phyloP scores from a whole-genome alignment of 768 basidiomycete species.

The Daedalea quercina region DNA sequence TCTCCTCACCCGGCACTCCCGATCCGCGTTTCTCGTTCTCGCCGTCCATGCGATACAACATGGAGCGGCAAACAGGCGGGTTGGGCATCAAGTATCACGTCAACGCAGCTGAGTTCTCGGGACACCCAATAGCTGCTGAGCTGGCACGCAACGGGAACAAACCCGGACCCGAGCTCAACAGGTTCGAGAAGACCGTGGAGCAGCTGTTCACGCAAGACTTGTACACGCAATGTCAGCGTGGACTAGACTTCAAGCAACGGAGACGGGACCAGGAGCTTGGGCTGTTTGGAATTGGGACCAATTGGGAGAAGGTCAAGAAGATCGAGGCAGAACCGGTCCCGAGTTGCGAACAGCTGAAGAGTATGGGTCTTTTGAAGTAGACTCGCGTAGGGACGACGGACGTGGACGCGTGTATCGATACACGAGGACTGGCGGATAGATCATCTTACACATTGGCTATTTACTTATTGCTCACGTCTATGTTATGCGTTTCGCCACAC shows the following conservation, averaged over 20 bases:
- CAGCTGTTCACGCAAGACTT: conserved; percentile 64
- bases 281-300: conserved; percentile 85
- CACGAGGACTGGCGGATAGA: conserved; percentile 2
- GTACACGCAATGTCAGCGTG: conserved; percentile 65
- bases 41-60: conserved; percentile 50
- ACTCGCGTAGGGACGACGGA: background rate
- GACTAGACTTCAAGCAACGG: conserved; percentile 60
- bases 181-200: conserved; percentile 79
- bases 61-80: conserved; percentile 63
- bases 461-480: conserved; percentile 2
- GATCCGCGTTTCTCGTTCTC: conserved; percentile 79
- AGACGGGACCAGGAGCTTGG: conserved; percentile 74
- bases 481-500: background rate
- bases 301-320: conserved; percentile 81
- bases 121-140: conserved; percentile 76
- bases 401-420: conserved; percentile 2
- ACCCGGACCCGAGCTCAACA: conserved; percentile 32
- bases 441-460: conserved; percentile 6
- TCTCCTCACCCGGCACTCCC: conserved; percentile 57
- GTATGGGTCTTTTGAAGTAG: conserved; percentile 48
- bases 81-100: conserved; percentile 82
- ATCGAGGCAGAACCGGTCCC: conserved; percentile 66
- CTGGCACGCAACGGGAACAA: conserved; percentile 36
- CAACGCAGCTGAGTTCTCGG: conserved; percentile 65
- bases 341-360: conserved; percentile 73